Percentiles rank a stretch among this genome's conserved stretches.
These are phyloP conservation scores for Apiospora sp. DNA, from an alignment of 2,329 filamentous ascomycete genomes.

Conservation along the genomic window DNA sequence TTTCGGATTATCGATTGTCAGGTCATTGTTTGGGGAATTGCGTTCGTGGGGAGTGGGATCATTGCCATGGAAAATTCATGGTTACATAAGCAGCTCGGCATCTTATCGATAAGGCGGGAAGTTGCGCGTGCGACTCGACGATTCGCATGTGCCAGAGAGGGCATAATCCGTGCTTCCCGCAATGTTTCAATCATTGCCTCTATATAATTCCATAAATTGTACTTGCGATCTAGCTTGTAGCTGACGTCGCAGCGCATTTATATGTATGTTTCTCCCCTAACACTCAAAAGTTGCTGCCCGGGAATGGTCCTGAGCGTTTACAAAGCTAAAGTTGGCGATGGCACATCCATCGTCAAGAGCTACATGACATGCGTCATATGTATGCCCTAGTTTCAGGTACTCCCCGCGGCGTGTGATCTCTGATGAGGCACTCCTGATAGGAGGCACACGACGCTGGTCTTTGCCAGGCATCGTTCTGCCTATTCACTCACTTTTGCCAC, in stretches of 20 bases:
- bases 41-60: not conserved
- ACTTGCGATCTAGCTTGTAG: too few species aligned
- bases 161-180: not conserved
- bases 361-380: constrained; percentile 5
- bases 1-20: not conserved
- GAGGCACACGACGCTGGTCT: not conserved
- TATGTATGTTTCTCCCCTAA: too few species aligned
- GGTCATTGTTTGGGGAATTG: not conserved
- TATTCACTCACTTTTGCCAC: not conserved
- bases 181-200: not conserved
- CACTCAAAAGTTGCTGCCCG: not conserved
- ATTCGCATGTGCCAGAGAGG: not conserved
- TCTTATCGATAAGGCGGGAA: not conserved
- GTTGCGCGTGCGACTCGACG: not conserved
- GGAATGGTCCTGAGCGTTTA: not conserved
- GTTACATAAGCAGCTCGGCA: constrained; percentile 1
- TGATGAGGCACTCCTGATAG: not conserved
- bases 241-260: too few species aligned
- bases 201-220: not conserved
- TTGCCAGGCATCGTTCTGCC: not conserved
- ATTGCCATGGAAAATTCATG: not conserved
- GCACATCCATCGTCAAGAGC: not conserved
- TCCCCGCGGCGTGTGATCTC: not conserved
- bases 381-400: not conserved
- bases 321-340: not conserved